Evolutionary conservation across 306 rosid species (phyloP).

Genomic region (Rubus idaeus): DNA sequence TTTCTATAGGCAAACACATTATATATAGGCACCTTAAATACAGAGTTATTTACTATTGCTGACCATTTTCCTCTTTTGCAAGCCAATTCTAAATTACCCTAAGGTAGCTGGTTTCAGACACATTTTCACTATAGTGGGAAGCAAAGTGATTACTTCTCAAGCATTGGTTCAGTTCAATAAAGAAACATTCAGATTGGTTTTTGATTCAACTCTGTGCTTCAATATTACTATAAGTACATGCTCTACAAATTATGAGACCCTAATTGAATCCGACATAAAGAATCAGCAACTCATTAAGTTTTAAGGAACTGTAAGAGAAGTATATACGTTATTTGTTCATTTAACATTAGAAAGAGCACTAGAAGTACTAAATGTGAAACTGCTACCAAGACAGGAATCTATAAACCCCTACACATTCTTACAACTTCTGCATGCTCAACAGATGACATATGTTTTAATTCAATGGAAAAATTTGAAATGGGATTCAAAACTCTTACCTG

Average conservation of each 20-base stretch:
- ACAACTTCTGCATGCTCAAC: slow-evolving; percentile 1
- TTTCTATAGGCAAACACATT: not conserved
- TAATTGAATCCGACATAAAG: not conserved
- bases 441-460: not conserved
- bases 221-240: not conserved
- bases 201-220: not conserved
- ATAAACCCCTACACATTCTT: not conserved
- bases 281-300: too few relatives aligned
- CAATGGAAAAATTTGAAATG: not conserved
- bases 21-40: not conserved
- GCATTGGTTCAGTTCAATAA: not conserved
- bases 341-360: too few relatives aligned
- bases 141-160: not conserved
- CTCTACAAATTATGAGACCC: slow-evolving; percentile 4
- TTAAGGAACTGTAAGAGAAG: not conserved
- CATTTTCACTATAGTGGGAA: not conserved
- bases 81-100: not conserved
- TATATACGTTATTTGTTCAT: not conserved
- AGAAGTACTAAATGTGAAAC: not conserved
- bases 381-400: not conserved
- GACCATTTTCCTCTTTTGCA: not conserved
- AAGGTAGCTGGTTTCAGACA: not conserved
- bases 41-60: not conserved
- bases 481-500: slow-evolving; percentile 39
- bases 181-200: not conserved